phyloP scores from a whole-genome alignment of 2,329 filamentous ascomycete genomes.

The Ophiostoma himal-ulmi region DNA sequence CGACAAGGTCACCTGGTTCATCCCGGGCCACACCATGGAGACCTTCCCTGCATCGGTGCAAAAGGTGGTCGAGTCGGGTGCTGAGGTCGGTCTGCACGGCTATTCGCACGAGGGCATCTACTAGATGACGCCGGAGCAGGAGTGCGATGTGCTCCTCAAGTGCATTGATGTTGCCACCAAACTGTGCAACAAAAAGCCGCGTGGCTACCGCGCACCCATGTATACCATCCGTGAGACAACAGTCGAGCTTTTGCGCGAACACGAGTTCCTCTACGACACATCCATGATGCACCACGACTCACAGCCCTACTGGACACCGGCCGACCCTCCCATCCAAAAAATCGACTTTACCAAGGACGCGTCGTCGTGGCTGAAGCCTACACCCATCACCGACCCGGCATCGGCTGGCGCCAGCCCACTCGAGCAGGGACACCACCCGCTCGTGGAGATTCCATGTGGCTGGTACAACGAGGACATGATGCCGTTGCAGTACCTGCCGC shows the following conservation, averaged over 20 bases:
- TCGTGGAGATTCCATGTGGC: neutral
- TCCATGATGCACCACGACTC: slow-evolving; percentile 61
- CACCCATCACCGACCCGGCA: neutral
- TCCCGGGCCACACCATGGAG: slow-evolving; percentile 44
- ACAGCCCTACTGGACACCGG: slow-evolving; percentile 57
- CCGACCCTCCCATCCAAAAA: slow-evolving; percentile 51
- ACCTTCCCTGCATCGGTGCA: slow-evolving; percentile 42
- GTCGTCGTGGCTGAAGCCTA: slow-evolving; percentile 4
- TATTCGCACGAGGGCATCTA: slow-evolving; percentile 37
- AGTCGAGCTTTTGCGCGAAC: slow-evolving; percentile 53
- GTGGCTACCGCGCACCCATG: slow-evolving; percentile 51
- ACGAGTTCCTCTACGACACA: slow-evolving; percentile 61
- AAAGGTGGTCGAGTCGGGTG: slow-evolving; percentile 40
- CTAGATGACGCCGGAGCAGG: slow-evolving; percentile 63
- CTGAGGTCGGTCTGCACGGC: slow-evolving; percentile 43
- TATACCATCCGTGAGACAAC: slow-evolving; percentile 40
- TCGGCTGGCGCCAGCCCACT: slow-evolving; percentile 3
- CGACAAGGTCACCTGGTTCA: slow-evolving; percentile 51
- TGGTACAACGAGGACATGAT: slow-evolving; percentile 2
- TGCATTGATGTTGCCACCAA: slow-evolving; percentile 32
- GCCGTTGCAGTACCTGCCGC: neutral
- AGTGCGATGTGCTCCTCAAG: slow-evolving; percentile 67
- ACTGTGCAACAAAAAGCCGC: slow-evolving; percentile 50
- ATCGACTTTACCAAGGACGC: slow-evolving; percentile 45
- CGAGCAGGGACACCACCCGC: neutral